Conservation (phyloP, 2,329 filamentous ascomycete genomes). For the Ustilaginoidea virens region DNA sequence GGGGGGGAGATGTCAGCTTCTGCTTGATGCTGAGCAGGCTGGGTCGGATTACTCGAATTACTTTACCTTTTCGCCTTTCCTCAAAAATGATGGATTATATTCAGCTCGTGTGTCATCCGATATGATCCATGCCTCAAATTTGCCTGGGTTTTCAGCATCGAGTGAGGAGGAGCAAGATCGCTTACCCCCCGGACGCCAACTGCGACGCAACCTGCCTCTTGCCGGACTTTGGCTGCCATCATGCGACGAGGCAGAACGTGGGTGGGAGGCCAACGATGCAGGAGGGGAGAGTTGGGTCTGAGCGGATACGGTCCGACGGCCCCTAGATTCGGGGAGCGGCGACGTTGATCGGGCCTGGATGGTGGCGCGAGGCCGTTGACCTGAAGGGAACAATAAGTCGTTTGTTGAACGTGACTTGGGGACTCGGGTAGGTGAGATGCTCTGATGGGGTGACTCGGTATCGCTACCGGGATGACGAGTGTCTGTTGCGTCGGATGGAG, state of each 20-base stretch:
- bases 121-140: constrained; percentile 36
- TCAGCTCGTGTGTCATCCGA: constrained; percentile 34
- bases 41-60: not conserved
- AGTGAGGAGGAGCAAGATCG: constrained; percentile 35
- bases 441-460: constrained; percentile 8
- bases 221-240: constrained; percentile 27
- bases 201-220: constrained; percentile 31
- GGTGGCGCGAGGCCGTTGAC: too few species aligned
- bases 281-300: constrained; percentile 17
- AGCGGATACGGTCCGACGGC: constrained; percentile 30
- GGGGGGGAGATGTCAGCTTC: too few species aligned
- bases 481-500: too few species aligned
- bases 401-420: constrained; percentile 14
- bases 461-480: constrained; percentile 1
- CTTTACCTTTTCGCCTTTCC: constrained; percentile 38
- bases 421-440: constrained; percentile 18
- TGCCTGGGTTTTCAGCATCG: constrained; percentile 12
- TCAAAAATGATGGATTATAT: constrained; percentile 37
- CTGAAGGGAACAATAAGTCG: constrained; percentile 17
- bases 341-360: too few species aligned
- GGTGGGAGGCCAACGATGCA: constrained; percentile 11
- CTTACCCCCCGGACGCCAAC: constrained; percentile 35
- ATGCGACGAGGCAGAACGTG: constrained; percentile 11
- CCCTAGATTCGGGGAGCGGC: constrained; percentile 22
- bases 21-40: not conserved